phyloP scores from a whole-genome alignment of 1,284 basidiomycete genomes.

The Lentinula novae-zelandiae region DNA sequence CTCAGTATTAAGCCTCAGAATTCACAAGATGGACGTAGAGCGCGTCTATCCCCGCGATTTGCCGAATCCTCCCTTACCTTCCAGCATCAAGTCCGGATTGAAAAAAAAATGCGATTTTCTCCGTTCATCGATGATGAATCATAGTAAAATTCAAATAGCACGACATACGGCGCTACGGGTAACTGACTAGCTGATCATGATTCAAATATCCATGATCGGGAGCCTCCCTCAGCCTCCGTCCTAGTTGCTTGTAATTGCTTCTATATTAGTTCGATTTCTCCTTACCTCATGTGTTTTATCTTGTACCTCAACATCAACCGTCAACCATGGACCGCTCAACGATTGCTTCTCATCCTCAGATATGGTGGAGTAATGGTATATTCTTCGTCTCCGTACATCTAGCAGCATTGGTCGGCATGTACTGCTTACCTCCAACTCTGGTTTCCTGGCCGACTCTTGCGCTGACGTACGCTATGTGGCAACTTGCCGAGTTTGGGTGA shows the following conservation, averaged over 20 bases:
- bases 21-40: too few species aligned
- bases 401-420: slow-evolving; percentile 52
- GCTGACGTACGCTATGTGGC: slow-evolving; percentile 60
- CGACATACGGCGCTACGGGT: not conserved
- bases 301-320: too few species aligned
- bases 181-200: not conserved
- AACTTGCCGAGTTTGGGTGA: slow-evolving; percentile 70
- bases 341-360: slow-evolving; percentile 17
- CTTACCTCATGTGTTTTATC: not conserved
- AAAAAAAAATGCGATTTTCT: too few species aligned
- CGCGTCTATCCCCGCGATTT: too few species aligned
- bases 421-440: slow-evolving; percentile 43
- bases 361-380: slow-evolving; percentile 69
- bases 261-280: not conserved
- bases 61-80: too few species aligned
- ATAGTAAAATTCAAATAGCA: too few species aligned
- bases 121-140: too few species aligned
- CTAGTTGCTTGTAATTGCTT: not conserved
- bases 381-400: slow-evolving; percentile 68
- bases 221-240: not conserved
- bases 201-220: not conserved
- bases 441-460: slow-evolving; percentile 45
- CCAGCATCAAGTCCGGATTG: too few species aligned
- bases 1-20: too few species aligned
- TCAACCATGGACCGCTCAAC: not conserved